Evolutionary conservation across 2,329 filamentous ascomycete species (phyloP).

Genomic region (Colletotrichum spinosum): DNA sequence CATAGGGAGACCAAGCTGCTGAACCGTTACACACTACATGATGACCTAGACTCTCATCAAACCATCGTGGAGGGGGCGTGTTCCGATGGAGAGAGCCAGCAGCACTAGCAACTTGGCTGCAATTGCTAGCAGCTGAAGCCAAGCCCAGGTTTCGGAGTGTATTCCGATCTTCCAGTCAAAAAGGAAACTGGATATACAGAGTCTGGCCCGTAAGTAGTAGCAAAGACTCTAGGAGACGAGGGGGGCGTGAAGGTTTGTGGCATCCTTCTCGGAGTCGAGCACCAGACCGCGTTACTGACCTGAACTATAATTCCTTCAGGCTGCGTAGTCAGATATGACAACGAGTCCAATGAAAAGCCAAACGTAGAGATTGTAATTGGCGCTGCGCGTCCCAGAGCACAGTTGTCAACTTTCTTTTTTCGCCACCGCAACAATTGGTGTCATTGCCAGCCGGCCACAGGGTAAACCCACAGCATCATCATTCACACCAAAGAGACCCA

Average conservation of each 20-base stretch:
- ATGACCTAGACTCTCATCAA: no score
- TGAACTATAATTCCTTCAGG: conserved; percentile 21
- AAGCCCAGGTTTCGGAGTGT: conserved; percentile 4
- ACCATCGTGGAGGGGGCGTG: no score
- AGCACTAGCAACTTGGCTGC: no score
- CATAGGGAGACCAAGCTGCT: no score
- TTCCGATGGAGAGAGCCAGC: no score
- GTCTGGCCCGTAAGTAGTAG: neutral
- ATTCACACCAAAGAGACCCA: no score
- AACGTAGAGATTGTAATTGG: conserved; percentile 6
- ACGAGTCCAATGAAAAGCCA: neutral
- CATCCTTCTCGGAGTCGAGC: conserved; percentile 9
- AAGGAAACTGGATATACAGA: conserved; percentile 1
- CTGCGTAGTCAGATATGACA: conserved; percentile 5
- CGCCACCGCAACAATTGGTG: conserved; percentile 10
- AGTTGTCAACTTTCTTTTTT: conserved; percentile 8
- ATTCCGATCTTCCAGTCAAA: conserved; percentile 4
- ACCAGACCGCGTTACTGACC: neutral
- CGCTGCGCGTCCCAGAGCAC: neutral
- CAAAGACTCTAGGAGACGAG: neutral
- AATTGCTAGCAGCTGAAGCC: no score
- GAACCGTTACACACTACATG: no score
- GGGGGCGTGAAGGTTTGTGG: neutral
- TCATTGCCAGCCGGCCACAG: neutral
- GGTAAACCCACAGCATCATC: no score